Evolutionary conservation across 2,329 filamentous ascomycete species (phyloP), one percentile per base, ranked within the genome.

Genomic region (Huntiella savannae): DNA sequence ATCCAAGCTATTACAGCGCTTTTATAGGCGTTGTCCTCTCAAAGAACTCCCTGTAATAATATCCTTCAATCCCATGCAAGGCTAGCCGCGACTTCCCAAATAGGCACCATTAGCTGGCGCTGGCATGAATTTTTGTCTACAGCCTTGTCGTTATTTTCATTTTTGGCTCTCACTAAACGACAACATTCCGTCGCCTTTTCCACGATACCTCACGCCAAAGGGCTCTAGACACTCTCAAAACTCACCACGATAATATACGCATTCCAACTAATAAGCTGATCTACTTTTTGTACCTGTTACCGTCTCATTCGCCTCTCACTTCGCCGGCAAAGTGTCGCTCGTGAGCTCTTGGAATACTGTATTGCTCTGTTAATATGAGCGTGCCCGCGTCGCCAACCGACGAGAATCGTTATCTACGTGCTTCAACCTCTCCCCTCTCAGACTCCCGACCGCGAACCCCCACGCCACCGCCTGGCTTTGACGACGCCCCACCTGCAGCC

Each of bases 291-390:
- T 60, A 56, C 60, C 50, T 60, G 55, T 61, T 72, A 71, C 67
- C 77, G 78, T 74, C 68, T 60, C 63, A 58, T 63, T 64, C 65
- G 67, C 64, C 63, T 59, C 68, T 70, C 66, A 63, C 22, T 28
- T 67, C 62, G 64, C 68, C 66, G 65, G 63, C 63, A 63, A 59
- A 59, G 59, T 57, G 57, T 60, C 61, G 62, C 60, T 60, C 59
- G 59, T 55, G 55, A 58, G 58, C 59, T 64, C 58, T 56, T 57
- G 59, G 39, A 47, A 38, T 16, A 22, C 13, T 7, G 15, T 13
- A 22, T 33, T 36, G 36, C 43, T 22, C 17, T 62, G 58, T 61
- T 60, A 71, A 63, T 67, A 75, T 75, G 72, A 70, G 67, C 62
- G 66, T 67, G 65, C 71, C 63, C 70, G 71, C 70, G 70, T 74